Evolutionary conservation across 2,329 filamentous ascomycete species (phyloP).

Genomic region (Amphichorda felina): DNA sequence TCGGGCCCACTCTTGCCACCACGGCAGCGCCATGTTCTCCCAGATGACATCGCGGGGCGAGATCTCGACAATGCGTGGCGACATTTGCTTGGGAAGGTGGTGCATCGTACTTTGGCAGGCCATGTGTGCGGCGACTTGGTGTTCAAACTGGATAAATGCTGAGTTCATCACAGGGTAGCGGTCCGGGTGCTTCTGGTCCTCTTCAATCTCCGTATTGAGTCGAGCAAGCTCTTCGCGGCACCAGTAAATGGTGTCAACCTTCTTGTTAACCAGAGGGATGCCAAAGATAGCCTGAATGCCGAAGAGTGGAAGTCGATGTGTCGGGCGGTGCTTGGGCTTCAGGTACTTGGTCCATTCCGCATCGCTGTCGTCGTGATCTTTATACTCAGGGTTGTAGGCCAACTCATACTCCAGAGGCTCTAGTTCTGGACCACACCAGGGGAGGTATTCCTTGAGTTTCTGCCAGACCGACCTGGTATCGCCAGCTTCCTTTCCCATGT

Average conservation of each 20-base stretch:
- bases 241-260: constrained; percentile 91
- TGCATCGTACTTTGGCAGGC: constrained; percentile 87
- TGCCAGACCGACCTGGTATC: constrained; percentile 36
- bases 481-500: constrained; percentile 17
- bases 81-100: constrained; percentile 87
- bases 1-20: constrained; percentile 83
- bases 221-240: constrained; percentile 78
- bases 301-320: constrained; percentile 59
- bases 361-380: constrained; percentile 47
- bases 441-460: constrained; percentile 34
- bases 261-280: constrained; percentile 70
- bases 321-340: constrained; percentile 70
- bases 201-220: constrained; percentile 83
- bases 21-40: constrained; percentile 93
- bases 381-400: constrained; percentile 49
- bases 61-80: constrained; percentile 84
- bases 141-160: constrained; percentile 96
- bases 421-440: constrained; percentile 35
- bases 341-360: constrained; percentile 77
- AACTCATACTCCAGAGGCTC: constrained; percentile 42
- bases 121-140: constrained; percentile 96
- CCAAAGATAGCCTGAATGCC: constrained; percentile 61
- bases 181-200: constrained; percentile 76
- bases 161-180: constrained; percentile 88
- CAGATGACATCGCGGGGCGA: constrained; percentile 87